phyloP scores from a whole-genome alignment of 2,329 filamentous ascomycete genomes.

The Xenosphaeropsis pyriputrescens region DNA sequence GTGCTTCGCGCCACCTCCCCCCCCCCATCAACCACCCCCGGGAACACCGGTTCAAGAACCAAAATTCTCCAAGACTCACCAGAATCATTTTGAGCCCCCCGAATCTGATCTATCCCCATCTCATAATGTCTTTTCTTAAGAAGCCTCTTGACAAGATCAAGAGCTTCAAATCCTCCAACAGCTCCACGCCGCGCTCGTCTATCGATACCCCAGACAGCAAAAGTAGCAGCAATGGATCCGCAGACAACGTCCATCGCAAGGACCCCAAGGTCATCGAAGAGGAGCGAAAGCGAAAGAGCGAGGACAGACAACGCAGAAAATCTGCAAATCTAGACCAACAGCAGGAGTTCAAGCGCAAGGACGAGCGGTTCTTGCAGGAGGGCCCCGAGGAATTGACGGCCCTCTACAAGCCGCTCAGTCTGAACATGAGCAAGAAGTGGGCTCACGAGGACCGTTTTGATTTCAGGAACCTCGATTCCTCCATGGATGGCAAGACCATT shows the following conservation, averaged over 20 bases:
- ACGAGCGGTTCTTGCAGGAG: slow-evolving; percentile 14
- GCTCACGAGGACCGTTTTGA: slow-evolving; percentile 13
- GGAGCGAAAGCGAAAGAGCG: background rate
- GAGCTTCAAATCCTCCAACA: background rate
- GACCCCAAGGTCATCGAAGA: background rate
- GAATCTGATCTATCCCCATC: no score
- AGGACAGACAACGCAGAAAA: background rate
- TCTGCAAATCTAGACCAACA: background rate
- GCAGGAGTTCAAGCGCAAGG: slow-evolving; percentile 3
- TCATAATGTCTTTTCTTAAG: slow-evolving; percentile 1
- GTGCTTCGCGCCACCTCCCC: no score
- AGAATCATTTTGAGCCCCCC: no score
- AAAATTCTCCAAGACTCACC: no score
- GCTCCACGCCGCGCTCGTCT: no score
- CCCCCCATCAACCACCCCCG: no score
- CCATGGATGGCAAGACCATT: slow-evolving; percentile 12
- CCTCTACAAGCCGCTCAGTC: slow-evolving; percentile 17
- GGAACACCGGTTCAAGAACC: no score
- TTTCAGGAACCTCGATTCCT: slow-evolving; percentile 15
- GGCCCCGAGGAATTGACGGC: slow-evolving; percentile 14
- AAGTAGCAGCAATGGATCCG: no score
- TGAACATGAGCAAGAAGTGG: slow-evolving; percentile 19
- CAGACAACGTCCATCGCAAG: background rate
- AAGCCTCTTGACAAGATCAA: slow-evolving; percentile 1
- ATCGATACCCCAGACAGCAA: no score